phyloP scores from a whole-genome alignment of 371 early-diverging fungal species.

The Blastocladiella emersonii region DNA sequence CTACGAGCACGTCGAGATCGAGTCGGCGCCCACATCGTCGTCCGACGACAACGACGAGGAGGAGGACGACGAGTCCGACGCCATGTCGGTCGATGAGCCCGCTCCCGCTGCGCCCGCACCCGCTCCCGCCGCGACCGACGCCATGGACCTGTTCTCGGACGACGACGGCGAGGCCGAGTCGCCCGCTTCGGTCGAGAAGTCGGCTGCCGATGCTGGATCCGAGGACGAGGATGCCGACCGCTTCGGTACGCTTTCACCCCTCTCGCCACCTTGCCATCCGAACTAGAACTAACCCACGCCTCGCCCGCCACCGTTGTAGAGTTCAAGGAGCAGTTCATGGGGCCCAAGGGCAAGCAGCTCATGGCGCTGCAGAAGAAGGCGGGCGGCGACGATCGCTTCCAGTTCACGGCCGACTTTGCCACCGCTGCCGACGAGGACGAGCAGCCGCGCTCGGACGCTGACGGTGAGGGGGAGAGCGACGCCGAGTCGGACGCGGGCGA shows the following conservation, averaged over 20 bases:
- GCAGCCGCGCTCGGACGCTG: too few relatives aligned
- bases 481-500: not conserved
- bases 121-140: too few relatives aligned
- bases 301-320: not conserved
- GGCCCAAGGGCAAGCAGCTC: not conserved
- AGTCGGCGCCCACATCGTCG: not conserved
- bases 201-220: not conserved
- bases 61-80: not conserved
- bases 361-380: not conserved
- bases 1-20: too few relatives aligned
- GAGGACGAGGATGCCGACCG: not conserved
- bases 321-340: not conserved
- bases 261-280: not conserved
- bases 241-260: not conserved
- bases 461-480: not conserved
- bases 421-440: not conserved
- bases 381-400: conserved; percentile 1
- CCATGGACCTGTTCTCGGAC: not conserved
- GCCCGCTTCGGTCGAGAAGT: not conserved
- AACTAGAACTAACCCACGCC: too few relatives aligned
- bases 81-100: not conserved
- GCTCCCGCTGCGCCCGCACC: too few relatives aligned
- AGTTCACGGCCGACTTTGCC: conserved; percentile 2
- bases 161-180: not conserved
- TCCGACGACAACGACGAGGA: not conserved